Evolutionary conservation across 208 protist genomes (phyloP), one percentile per base, ranked within the genome.

Genomic region (Trypanosoma cruzi): DNA sequence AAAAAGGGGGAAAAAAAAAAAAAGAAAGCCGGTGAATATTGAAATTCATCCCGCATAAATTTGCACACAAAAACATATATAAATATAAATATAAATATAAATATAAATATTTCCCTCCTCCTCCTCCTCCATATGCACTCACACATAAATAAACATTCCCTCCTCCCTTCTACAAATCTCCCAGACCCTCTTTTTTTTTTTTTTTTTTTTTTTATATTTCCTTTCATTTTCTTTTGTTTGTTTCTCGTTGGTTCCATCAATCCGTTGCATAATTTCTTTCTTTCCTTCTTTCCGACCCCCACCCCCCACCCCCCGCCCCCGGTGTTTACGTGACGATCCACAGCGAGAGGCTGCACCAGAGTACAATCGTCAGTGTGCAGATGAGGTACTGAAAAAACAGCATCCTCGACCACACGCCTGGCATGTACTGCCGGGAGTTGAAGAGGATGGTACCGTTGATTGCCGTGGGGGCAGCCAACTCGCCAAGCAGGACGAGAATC

Each of bases 371-470:
- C 16, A 90, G 13, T 0, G 75, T 81, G 71, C 81, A 90, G 7
- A 80, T 61, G 1, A 87, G 40, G 73, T 95, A 93, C 77, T 91
- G 86, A 46, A 87, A 88, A 50, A 93, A 87, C 7, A 95, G 79
- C 87, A 93, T 90, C 64, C 84, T 90, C 0, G 86, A 71, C 84
- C 85, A 93, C 29, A 63, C 71, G 20, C 76, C 85, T 22, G 76
- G 79, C 83, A 92, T 91, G 65, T 84, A 95, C 29, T 86, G 75
- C 14, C 66, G 64, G 0, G 71, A 53, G 60, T 85, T 88, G 69
- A 90, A 95, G 42, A 93, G 61, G 34, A 95, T 68, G 0, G 82
- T 72, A 66, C 75, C 87, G 78, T 92, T 91, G 58, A 95, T 89
- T 18, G 90, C 90, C 1, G 87, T 86, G n/a, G 90, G 90, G 13